Evolutionary conservation across 202 grass and related monocot genomes (phyloP).

Genomic region (Zoysia matrella): DNA sequence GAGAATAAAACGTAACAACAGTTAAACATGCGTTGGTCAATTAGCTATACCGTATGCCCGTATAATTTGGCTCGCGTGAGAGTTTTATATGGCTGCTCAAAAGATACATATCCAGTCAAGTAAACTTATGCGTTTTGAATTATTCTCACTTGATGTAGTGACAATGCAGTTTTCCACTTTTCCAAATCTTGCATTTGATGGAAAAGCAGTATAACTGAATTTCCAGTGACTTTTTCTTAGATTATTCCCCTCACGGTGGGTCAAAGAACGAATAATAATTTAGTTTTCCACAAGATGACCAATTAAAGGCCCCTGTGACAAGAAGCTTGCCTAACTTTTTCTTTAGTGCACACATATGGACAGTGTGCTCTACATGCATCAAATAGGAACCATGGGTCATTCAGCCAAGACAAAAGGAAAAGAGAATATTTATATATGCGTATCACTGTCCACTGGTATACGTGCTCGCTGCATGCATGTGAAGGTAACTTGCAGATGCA

Average conservation of each 20-base stretch:
- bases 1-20: too few species aligned
- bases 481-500: conserved; percentile 33
- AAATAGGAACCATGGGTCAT: conserved; percentile 50
- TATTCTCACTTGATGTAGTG: not conserved
- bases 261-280: conserved; percentile 47
- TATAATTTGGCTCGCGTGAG: not conserved
- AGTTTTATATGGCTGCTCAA: not conserved
- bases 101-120: not conserved
- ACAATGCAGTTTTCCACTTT: not conserved
- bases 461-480: conserved; percentile 5
- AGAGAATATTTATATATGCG: conserved; percentile 32
- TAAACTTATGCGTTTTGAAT: not conserved
- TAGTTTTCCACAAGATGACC: conserved; percentile 35
- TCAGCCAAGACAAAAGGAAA: conserved; percentile 35
- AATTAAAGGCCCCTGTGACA: conserved; percentile 39
- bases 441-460: not conserved
- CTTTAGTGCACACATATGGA: not conserved
- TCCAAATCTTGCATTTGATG: conserved; percentile 8
- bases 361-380: conserved; percentile 33
- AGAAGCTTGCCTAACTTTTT: conserved; percentile 63
- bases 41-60: too few species aligned
- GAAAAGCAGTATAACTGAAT: not conserved
- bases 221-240: not conserved
- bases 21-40: too few species aligned
- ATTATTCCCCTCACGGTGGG: conserved; percentile 39